phyloP scores from a whole-genome alignment of 768 basidiomycete genomes.

The Tulasnella calospora region DNA sequence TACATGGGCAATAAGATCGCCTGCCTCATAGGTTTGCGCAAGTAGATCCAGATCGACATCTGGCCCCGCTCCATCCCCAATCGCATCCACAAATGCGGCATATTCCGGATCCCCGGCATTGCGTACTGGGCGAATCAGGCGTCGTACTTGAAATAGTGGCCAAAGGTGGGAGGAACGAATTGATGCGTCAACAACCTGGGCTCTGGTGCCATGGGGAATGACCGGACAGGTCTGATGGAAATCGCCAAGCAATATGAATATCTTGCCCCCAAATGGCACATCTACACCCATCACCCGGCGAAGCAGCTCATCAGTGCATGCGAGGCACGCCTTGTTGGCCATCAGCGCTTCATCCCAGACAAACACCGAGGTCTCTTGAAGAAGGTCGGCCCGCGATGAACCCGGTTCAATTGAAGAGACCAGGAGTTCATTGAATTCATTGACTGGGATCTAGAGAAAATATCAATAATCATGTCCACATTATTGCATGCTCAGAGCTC shows the following conservation, averaged over 20 bases:
- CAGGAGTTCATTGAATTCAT: conserved; percentile 36
- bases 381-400: conserved; percentile 37
- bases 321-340: conserved; percentile 38
- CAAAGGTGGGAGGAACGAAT: conserved; percentile 40
- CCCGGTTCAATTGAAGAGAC: conserved; percentile 35
- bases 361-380: conserved; percentile 35
- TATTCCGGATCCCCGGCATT: conserved; percentile 40
- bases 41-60: conserved; percentile 32
- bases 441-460: conserved; percentile 30
- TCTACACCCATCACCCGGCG: conserved; percentile 33
- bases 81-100: conserved; percentile 39
- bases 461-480: conserved; percentile 27
- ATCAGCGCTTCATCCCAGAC: conserved; percentile 46
- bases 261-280: conserved; percentile 40
- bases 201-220: conserved; percentile 34
- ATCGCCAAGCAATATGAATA: conserved; percentile 40
- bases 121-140: conserved; percentile 37
- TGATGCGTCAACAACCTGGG: conserved; percentile 37
- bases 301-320: conserved; percentile 39
- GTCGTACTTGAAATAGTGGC: conserved; percentile 34
- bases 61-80: conserved; percentile 38
- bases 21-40: conserved; percentile 28
- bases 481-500: too few species aligned
- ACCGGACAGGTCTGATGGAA: conserved; percentile 45
- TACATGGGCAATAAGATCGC: conserved; percentile 34